These are phyloP conservation scores for Xerocomellus amylosporus DNA, from an alignment of 768 basidiomycete species.

Conservation along the genomic window DNA sequence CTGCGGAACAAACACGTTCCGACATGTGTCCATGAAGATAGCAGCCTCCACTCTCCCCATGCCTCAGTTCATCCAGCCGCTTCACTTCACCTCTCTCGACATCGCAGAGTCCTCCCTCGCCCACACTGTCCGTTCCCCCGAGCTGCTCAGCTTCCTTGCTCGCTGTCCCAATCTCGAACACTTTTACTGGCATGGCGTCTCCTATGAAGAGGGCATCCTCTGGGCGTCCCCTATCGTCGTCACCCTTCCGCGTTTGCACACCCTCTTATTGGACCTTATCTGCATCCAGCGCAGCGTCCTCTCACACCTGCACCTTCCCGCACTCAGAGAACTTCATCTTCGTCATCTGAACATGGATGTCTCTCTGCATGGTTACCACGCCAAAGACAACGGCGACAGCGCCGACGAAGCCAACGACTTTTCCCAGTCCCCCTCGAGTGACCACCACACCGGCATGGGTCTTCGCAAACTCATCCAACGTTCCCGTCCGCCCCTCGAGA, in stretches of 20 bases:
- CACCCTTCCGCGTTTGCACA: slow-evolving; percentile 56
- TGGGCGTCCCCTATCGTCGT: slow-evolving; percentile 38
- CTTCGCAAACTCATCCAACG: slow-evolving; percentile 61
- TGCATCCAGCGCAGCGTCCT: slow-evolving; percentile 65
- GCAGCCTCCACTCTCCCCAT: slow-evolving; percentile 50
- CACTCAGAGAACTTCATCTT: slow-evolving; percentile 58
- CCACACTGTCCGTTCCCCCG: slow-evolving; percentile 42
- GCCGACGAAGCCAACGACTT: slow-evolving; percentile 73
- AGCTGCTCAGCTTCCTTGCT: slow-evolving; percentile 58
- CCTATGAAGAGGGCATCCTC: slow-evolving; percentile 40
- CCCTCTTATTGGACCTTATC: slow-evolving; percentile 54
- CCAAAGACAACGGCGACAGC: slow-evolving; percentile 60
- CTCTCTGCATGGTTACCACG: slow-evolving; percentile 29
- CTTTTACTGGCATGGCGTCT: slow-evolving; percentile 55
- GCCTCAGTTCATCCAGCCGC: slow-evolving; percentile 40
- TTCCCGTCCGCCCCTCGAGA: slow-evolving; percentile 58
- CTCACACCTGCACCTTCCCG: slow-evolving; percentile 60
- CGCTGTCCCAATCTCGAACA: slow-evolving; percentile 60
- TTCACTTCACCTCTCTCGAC: slow-evolving; percentile 55
- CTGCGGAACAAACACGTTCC: slow-evolving; percentile 36
- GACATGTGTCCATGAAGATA: slow-evolving; percentile 47
- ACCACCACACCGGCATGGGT: slow-evolving; percentile 79
- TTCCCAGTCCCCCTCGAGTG: slow-evolving; percentile 74
- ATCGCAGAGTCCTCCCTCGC: slow-evolving; percentile 50
- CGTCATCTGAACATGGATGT: slow-evolving; percentile 67